phyloP scores from a whole-genome alignment of 225 moss, liverwort and hornwort genomes.

The Pseudisothecium myosuroides region DNA sequence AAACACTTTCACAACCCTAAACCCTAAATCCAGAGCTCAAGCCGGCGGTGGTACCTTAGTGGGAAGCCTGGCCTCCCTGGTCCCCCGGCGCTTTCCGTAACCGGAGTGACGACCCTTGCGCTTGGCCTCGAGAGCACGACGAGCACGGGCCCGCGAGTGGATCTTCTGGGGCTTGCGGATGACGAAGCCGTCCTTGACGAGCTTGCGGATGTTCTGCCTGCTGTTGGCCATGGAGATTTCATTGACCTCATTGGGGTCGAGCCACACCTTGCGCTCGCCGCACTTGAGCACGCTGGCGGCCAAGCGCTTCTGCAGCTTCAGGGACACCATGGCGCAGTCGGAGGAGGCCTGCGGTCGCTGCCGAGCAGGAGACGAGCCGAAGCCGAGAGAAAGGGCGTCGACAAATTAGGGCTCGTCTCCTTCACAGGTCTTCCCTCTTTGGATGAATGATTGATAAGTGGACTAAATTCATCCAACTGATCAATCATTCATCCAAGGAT shows the following conservation, averaged over 20 bases:
- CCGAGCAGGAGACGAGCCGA: background rate
- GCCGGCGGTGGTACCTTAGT: conserved; percentile 43
- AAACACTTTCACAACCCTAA: background rate
- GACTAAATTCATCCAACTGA: rapidly evolving
- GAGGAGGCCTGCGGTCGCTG: background rate
- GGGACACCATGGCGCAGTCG: conserved; percentile 57
- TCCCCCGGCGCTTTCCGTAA: conserved; percentile 69
- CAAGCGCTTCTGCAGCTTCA: conserved; percentile 93
- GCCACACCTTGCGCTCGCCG: conserved; percentile 92
- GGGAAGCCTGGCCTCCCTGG: conserved; percentile 61
- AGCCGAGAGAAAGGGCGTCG: background rate
- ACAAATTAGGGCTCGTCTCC: background rate
- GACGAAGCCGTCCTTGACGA: conserved; percentile 72
- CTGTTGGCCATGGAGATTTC: conserved; percentile 95
- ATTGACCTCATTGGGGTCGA: conserved; percentile 91
- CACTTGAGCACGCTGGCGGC: conserved; percentile 87
- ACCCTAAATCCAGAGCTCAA: background rate
- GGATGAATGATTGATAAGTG: background rate
- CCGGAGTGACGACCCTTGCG: conserved; percentile 70
- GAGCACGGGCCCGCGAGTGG: conserved; percentile 66
- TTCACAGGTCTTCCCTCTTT: background rate
- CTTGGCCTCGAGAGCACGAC: conserved; percentile 68
- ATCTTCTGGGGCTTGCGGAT: conserved; percentile 79
- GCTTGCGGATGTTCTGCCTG: conserved; percentile 71
- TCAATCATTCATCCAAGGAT: background rate